Evolutionary conservation across 352 stramenopile species (phyloP).

Genomic region (Pythium volutum): DNA sequence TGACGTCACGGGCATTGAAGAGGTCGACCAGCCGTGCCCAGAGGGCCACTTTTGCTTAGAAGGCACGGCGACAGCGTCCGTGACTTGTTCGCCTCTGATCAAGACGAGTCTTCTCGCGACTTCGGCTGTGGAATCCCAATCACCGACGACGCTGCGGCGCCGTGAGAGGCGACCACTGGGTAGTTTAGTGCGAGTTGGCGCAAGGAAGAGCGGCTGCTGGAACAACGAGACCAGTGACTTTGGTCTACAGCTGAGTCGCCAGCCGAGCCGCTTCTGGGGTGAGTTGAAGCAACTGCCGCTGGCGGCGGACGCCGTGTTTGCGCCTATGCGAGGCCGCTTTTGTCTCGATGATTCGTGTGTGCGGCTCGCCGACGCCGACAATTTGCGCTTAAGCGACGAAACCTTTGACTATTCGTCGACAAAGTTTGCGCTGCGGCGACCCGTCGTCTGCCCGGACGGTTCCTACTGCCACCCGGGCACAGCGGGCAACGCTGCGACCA

Average conservation of each 20-base stretch:
- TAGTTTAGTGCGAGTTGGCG: conserved; percentile 43
- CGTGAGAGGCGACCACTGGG: conserved; percentile 19
- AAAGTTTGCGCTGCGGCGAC: conserved; percentile 74
- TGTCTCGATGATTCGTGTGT: conserved; percentile 93
- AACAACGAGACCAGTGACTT: conserved; percentile 95
- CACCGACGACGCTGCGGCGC: conserved; percentile 40
- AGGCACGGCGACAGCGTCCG: conserved; percentile 93
- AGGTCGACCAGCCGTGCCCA: conserved; percentile 92
- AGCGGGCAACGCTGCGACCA: conserved; percentile 58
- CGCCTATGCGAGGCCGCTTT: conserved; percentile 89
- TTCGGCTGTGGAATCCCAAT: conserved; percentile 34
- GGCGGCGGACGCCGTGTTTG: conserved; percentile 59
- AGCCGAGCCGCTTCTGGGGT: conserved; percentile 91
- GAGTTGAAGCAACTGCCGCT: conserved; percentile 91
- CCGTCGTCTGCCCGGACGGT: conserved; percentile 82
- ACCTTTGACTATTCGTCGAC: conserved; percentile 85
- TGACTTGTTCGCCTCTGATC: conserved; percentile 66
- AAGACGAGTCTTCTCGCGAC: conserved; percentile 41
- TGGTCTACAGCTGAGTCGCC: conserved; percentile 88
- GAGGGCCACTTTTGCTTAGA: conserved; percentile 95
- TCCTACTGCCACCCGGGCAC: conserved; percentile 90
- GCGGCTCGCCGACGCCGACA: conserved; percentile 75
- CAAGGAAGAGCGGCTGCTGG: conserved; percentile 89
- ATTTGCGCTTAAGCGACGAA: conserved; percentile 69
- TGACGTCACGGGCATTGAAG: conserved; percentile 91